Evolutionary conservation across 2,329 filamentous ascomycete genomes (phyloP), one percentile per base, ranked within the genome.

Genomic region (Arthrinium phaeospermum): DNA sequence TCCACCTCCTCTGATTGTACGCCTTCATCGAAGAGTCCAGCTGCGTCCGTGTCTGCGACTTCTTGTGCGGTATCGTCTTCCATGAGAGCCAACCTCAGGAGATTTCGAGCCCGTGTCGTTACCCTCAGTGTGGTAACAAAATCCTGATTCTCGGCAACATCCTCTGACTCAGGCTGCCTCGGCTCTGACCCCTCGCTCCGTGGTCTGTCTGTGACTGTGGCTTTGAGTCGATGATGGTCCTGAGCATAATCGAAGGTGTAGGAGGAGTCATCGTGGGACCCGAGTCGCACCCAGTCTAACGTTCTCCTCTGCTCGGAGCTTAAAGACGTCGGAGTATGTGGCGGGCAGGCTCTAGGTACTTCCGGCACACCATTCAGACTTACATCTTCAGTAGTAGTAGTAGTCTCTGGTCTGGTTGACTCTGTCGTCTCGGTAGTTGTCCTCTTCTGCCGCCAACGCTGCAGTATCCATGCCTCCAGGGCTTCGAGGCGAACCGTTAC

Each of bases 141-240:
- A 16, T 41, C 19, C 57, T 24, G 3, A n/a, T 5, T 8, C 49
- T 51, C 27, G 27, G 8, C 3, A 8, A 16, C 6, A 16, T 22
- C 51, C 14, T 57, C 51, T 13, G 16, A 10, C 27, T 34, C 57
- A 14, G 12, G 13, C 41, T 64, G 7, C 57, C 57, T 64, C 19
- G 57, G 30, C 34, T 64, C 57, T 41, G 57, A 64, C 19, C 57
- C 57, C 57, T 64, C 57, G 34, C 57, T 64, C 34, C 41, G 57
- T 34, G 57, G 57, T 41, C 34, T 37, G 19, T n/a, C 19, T 41
- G 34, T 34, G 41, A 64, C 57, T 3, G 30, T 6, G 34, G 22
- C 57, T 64, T 64, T 34, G 12, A 64, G 30, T n/a, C 57, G 19
- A 64, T n/a, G 34, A 37, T 3, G 34, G 41, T 64, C 57, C 30